Percentiles rank a stretch among this genome's conserved stretches.
These are phyloP conservation scores for Sutorius australiensis DNA, from an alignment of 768 basidiomycete species.

Conservation along the genomic window DNA sequence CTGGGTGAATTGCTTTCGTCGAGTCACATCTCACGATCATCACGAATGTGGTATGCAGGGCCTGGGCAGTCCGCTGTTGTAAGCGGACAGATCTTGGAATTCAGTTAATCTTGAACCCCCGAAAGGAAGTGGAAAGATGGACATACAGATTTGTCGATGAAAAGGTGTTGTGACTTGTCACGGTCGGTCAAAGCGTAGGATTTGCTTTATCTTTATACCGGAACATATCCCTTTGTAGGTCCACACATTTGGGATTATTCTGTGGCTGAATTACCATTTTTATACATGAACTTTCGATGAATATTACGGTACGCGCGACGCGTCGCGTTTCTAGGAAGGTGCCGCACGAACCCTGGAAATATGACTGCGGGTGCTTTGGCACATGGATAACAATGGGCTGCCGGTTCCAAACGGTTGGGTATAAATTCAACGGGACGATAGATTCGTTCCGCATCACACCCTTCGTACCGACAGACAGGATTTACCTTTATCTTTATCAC, in stretches of 20 bases:
- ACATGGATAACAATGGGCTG: not conserved
- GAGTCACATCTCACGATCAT: not conserved
- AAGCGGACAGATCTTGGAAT: not conserved
- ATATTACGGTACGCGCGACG: not conserved
- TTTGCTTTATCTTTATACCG: slow-evolving; percentile 10
- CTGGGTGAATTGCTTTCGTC: not conserved
- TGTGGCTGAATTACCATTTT: not conserved
- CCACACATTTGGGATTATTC: not conserved
- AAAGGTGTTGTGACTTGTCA: not conserved
- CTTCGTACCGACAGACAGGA: too few species aligned
- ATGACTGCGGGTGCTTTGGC: slow-evolving; percentile 1
- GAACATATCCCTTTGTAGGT: not conserved
- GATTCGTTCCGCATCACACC: not conserved
- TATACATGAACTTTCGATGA: too few species aligned
- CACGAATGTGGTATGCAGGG: too few species aligned
- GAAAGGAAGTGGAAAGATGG: not conserved
- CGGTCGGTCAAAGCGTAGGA: not conserved
- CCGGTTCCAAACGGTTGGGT: not conserved
- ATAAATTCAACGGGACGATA: not conserved
- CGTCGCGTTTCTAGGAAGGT: not conserved
- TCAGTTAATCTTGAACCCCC: not conserved
- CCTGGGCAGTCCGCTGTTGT: not conserved
- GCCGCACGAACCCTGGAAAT: not conserved
- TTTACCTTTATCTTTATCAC: not conserved
- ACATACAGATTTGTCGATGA: not conserved